Conservation (phyloP, 2,329 filamentous ascomycete species). For the Colletotrichum sublineola region DNA sequence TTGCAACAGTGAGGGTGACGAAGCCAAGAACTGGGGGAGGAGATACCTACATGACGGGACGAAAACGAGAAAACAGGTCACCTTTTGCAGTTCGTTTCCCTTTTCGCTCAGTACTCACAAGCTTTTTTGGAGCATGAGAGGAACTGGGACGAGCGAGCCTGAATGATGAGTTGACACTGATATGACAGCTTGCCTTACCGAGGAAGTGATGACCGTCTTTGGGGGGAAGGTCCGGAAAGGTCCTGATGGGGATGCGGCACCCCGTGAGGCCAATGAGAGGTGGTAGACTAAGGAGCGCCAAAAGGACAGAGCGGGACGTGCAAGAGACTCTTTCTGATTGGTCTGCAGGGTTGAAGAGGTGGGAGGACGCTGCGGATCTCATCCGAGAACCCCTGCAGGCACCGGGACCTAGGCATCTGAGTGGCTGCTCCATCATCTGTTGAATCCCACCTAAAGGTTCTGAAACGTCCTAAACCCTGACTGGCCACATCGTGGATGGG, state of each 20-base stretch:
- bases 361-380: slow-evolving; percentile 31
- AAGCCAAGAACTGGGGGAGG: neutral
- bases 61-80: neutral
- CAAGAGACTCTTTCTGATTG: slow-evolving; percentile 16
- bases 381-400: slow-evolving; percentile 36
- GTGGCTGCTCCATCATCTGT: slow-evolving; percentile 32
- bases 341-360: neutral
- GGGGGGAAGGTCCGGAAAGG: slow-evolving; percentile 21
- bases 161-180: slow-evolving; percentile 14
- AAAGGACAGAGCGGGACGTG: slow-evolving; percentile 8
- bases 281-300: neutral
- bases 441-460: slow-evolving; percentile 21
- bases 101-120: slow-evolving; percentile 1
- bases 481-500: slow-evolving; percentile 32
- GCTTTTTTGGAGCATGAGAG: slow-evolving; percentile 2
- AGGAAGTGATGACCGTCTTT: slow-evolving; percentile 33
- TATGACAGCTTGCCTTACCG: slow-evolving; percentile 12
- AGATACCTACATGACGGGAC: neutral
- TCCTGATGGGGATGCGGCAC: slow-evolving; percentile 13
- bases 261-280: slow-evolving; percentile 21
- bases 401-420: slow-evolving; percentile 14
- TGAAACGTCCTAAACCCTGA: slow-evolving; percentile 42
- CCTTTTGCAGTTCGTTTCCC: neutral
- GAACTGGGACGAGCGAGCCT: neutral
- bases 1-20: no score